Conservation (phyloP, 805 yeast species). For the Wickerhamomyces rabaulensis region DNA sequence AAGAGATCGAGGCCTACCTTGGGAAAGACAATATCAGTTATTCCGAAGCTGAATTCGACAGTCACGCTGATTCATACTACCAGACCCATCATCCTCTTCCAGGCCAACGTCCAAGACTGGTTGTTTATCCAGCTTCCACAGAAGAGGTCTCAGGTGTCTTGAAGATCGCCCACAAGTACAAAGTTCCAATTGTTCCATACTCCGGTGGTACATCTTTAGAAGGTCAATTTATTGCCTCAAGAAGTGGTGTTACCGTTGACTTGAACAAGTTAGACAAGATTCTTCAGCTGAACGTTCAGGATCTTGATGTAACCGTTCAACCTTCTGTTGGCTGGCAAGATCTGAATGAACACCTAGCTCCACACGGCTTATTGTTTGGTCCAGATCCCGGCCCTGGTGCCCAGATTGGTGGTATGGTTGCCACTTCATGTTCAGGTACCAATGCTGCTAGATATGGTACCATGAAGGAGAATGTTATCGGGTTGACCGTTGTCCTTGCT, state of each 20-base stretch:
- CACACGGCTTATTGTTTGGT: conserved; percentile 57
- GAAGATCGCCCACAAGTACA: conserved; percentile 54
- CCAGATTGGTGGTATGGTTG: conserved; percentile 72
- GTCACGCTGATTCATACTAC: conserved; percentile 57
- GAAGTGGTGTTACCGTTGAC: conserved; percentile 64
- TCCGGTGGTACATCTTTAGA: conserved; percentile 79
- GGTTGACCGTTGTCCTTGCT: conserved; percentile 68
- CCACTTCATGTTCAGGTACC: conserved; percentile 76
- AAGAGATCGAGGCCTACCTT: conserved; percentile 33
- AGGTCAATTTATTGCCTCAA: conserved; percentile 73
- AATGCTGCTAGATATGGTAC: conserved; percentile 78
- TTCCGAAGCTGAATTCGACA: conserved; percentile 36
- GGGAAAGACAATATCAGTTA: conserved; percentile 31
- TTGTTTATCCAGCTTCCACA: conserved; percentile 60
- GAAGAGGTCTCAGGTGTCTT: conserved; percentile 61
- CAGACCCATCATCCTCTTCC: conserved; percentile 59
- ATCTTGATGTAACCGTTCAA: conserved; percentile 68
- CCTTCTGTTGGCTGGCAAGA: conserved; percentile 82
- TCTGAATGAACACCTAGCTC: conserved; percentile 44
- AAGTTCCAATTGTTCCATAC: conserved; percentile 69
- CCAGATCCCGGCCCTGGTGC: conserved; percentile 83
- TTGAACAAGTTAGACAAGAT: conserved; percentile 55
- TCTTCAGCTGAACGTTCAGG: conserved; percentile 50
- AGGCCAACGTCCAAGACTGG: conserved; percentile 51
- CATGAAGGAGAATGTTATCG: conserved; percentile 67